Percentiles rank a stretch among this genome's conserved stretches.
phyloP scores from a whole-genome alignment of 2,329 filamentous ascomycete genomes.

The Penicillium thymicola region DNA sequence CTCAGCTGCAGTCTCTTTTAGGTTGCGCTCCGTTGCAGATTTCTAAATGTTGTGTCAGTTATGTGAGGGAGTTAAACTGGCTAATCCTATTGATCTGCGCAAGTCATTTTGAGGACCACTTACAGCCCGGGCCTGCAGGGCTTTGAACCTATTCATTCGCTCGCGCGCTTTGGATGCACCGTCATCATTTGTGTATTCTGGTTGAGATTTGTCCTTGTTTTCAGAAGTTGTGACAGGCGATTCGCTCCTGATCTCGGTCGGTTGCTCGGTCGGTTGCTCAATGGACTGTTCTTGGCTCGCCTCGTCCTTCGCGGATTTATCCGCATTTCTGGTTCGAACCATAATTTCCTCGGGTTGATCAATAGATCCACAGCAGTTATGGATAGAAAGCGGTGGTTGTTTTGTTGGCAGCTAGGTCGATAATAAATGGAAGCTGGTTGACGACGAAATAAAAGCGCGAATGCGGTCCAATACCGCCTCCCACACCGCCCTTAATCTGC shows the following conservation, averaged over 20 bases:
- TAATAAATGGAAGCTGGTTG: constrained; percentile 6
- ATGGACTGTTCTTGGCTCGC: constrained; percentile 6
- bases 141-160: constrained; percentile 78
- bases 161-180: constrained; percentile 49
- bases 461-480: constrained; percentile 14
- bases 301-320: constrained; percentile 14
- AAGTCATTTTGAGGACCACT: constrained; percentile 19
- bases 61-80: background rate
- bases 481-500: constrained; percentile 16
- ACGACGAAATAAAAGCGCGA: constrained; percentile 14
- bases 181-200: constrained; percentile 21
- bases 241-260: constrained; percentile 11
- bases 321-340: constrained; percentile 17
- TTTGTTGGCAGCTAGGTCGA: background rate
- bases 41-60: constrained; percentile 35
- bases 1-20: constrained; percentile 80
- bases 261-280: constrained; percentile 12
- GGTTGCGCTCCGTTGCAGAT: constrained; percentile 54
- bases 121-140: constrained; percentile 73
- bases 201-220: constrained; percentile 1
- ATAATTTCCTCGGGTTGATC: constrained; percentile 4
- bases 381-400: background rate
- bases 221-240: constrained; percentile 8
- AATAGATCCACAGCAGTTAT: background rate
- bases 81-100: background rate